Evolutionary conservation across 495 filamentous ascomycete genomes (phyloP).

Genomic region (Talaromyces ruber): DNA sequence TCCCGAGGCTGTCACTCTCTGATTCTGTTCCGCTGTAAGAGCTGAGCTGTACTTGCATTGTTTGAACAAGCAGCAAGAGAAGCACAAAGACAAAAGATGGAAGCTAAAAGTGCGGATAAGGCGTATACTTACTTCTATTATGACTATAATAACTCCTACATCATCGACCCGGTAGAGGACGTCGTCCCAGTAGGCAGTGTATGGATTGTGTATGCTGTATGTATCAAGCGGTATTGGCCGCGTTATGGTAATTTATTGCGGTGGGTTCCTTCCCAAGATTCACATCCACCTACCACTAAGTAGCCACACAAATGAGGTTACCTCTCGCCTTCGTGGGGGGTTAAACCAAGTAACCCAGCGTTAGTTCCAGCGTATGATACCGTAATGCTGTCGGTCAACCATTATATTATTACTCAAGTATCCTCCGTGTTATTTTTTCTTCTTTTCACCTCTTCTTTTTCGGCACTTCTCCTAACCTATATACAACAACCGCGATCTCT

Average conservation of each 20-base stretch:
- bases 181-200: background rate
- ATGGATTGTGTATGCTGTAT: background rate
- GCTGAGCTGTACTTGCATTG: background rate
- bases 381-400: background rate
- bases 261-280: conserved; percentile 4
- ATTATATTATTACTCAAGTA: background rate
- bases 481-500: background rate
- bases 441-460: conserved; percentile 4
- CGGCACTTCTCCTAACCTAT: conserved; percentile 1
- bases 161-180: background rate
- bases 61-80: background rate
- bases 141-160: too few species aligned
- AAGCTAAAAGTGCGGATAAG: background rate
- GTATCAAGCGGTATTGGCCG: background rate
- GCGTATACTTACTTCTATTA: background rate
- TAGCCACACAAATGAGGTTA: conserved; percentile 1
- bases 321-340: background rate
- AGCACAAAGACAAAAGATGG: background rate
- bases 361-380: background rate
- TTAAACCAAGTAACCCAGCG: background rate
- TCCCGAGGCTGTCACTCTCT: background rate
- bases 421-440: conserved; percentile 6
- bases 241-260: background rate
- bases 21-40: background rate
- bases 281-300: background rate